A percentile compares a stretch with the other conserved stretches of the same genome.
Evolutionary conservation across 139 green algal species (phyloP).

Genomic region (Micractinium conductrix): DNA sequence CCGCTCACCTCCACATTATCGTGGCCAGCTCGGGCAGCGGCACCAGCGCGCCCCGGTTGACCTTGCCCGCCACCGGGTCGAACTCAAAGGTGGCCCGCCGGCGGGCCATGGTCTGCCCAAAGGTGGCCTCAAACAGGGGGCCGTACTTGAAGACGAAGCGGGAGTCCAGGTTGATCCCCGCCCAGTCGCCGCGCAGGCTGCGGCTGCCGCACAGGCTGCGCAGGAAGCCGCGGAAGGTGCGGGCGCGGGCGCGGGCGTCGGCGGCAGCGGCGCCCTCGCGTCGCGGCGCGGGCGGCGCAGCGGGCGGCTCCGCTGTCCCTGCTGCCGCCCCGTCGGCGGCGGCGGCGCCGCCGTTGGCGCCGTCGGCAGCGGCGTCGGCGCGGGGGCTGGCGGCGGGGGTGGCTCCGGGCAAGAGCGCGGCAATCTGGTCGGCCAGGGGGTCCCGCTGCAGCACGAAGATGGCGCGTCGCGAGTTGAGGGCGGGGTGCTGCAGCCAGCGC

Average conservation of each 20-base stretch:
- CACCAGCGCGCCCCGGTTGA: conserved; percentile 43
- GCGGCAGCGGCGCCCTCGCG: neutral
- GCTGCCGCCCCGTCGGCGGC: neutral
- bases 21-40: conserved; percentile 22
- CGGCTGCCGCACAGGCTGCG: conserved; percentile 8
- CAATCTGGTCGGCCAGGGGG: conserved; percentile 8
- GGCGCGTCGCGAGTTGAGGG: conserved; percentile 10
- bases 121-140: conserved; percentile 46
- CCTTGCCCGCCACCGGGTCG: conserved; percentile 34
- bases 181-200: conserved; percentile 12
- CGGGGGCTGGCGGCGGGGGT: neutral
- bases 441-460: conserved; percentile 32
- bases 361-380: neutral
- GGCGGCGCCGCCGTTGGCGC: neutral
- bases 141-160: conserved; percentile 48
- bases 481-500: conserved; percentile 29
- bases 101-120: conserved; percentile 38
- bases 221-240: neutral
- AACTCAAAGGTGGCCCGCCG: conserved; percentile 41
- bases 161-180: conserved; percentile 31
- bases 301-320: neutral
- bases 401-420: neutral
- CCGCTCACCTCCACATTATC: conserved; percentile 35
- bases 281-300: neutral
- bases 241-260: neutral